These are phyloP conservation scores for Parachaetomium inaequale DNA, from an alignment of 495 filamentous ascomycete genomes.

Conservation along the genomic window DNA sequence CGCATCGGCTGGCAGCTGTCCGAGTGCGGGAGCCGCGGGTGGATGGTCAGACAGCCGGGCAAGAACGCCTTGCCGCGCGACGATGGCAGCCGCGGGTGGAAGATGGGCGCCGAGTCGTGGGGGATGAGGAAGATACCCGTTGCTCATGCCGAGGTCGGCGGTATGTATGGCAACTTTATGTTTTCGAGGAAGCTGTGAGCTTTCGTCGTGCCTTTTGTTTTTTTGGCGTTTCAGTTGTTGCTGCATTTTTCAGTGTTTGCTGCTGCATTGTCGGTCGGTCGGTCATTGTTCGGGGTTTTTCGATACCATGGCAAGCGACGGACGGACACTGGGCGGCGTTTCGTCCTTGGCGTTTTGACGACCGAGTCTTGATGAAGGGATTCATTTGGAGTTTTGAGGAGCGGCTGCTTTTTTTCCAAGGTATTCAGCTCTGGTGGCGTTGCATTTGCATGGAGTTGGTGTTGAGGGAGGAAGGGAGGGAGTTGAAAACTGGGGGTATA, in stretches of 20 bases:
- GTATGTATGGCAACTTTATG: slow-evolving; percentile 85
- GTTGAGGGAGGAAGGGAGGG: not conserved
- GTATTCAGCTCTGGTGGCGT: not conserved
- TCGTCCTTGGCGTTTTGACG: not conserved
- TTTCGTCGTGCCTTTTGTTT: not conserved
- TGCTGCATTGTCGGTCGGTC: not conserved
- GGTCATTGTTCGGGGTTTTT: slow-evolving; percentile 10
- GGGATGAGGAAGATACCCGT: slow-evolving; percentile 85
- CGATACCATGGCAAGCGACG: slow-evolving; percentile 16
- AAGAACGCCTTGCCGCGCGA: slow-evolving; percentile 21
- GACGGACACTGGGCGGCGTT: slow-evolving; percentile 12
- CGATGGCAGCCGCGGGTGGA: slow-evolving; percentile 64
- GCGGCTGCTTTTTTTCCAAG: not conserved
- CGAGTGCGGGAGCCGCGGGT: slow-evolving; percentile 60
- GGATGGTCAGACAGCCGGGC: slow-evolving; percentile 60
- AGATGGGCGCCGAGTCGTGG: slow-evolving; percentile 87
- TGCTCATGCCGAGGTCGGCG: slow-evolving; percentile 71
- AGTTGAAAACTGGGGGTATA: not conserved
- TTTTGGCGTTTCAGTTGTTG: slow-evolving; percentile 11
- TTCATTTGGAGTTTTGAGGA: not conserved
- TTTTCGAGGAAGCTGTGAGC: slow-evolving; percentile 53
- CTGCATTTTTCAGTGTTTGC: not conserved
- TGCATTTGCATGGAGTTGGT: slow-evolving; percentile 1
- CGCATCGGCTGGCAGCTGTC: slow-evolving; percentile 62
- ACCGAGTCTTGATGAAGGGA: not conserved